Evolutionary conservation across 345 rosid species (phyloP).

Genomic region (Salix purpurea): DNA sequence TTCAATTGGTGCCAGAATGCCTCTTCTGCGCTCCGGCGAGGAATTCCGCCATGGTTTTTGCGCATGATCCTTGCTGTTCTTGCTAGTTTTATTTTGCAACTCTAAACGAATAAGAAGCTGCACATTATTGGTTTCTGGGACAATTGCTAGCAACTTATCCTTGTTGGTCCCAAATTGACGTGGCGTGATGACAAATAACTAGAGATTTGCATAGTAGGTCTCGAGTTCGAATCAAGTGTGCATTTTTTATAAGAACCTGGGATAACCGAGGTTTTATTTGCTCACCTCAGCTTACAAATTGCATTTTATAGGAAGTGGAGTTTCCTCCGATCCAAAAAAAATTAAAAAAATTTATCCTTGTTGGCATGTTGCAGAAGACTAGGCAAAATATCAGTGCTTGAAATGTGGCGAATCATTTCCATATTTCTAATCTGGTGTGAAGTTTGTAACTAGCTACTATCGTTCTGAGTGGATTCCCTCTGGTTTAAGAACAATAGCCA

Average conservation of each 20-base stretch:
- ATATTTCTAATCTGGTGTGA: not conserved
- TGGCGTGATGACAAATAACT: too few relatives aligned
- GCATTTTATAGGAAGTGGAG: too few relatives aligned
- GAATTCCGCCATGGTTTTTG: conserved; percentile 8
- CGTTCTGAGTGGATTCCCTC: not conserved
- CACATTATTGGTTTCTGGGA: not conserved
- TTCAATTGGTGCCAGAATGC: conserved; percentile 24
- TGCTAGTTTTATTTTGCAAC: conserved; percentile 27
- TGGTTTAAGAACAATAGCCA: too few relatives aligned
- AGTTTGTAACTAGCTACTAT: not conserved
- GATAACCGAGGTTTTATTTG: too few relatives aligned
- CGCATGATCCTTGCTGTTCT: conserved; percentile 25
- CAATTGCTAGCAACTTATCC: conserved; percentile 4
- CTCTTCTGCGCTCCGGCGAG: conserved; percentile 29
- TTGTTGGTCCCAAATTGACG: too few relatives aligned
- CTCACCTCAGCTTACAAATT: too few relatives aligned
- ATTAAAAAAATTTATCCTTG: too few relatives aligned
- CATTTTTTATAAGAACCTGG: too few relatives aligned
- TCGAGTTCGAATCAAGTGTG: too few relatives aligned
- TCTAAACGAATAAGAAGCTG: not conserved
- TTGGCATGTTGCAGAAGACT: not conserved
- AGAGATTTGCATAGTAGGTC: too few relatives aligned
- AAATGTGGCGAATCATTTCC: not conserved
- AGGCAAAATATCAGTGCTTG: not conserved
- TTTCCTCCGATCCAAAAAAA: too few relatives aligned